A percentile compares a stretch with the other conserved stretches of the same genome.
Evolutionary conservation across 179 eudicot genomes (phyloP).

Genomic region (Amaranthus tricolor): DNA sequence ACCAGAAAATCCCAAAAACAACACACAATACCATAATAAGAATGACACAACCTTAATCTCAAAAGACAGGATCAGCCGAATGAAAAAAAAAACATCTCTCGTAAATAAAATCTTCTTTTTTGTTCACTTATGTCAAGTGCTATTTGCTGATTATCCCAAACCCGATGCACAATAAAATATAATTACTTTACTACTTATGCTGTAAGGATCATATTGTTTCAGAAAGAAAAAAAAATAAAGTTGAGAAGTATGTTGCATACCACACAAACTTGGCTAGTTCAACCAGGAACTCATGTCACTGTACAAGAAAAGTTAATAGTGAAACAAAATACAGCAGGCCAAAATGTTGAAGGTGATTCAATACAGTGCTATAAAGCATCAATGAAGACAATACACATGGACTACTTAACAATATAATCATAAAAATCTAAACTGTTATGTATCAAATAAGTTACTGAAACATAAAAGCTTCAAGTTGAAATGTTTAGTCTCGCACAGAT

Average conservation of each 20-base stretch:
- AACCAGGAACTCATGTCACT: background rate
- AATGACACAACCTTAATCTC: no score
- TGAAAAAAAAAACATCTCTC: no score
- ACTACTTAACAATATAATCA: background rate
- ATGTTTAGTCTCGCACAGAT: conserved; percentile 3
- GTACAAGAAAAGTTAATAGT: background rate
- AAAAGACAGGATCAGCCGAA: no score
- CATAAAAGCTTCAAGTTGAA: background rate
- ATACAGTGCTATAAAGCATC: background rate
- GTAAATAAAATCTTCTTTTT: no score
- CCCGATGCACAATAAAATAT: no score
- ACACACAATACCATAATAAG: no score
- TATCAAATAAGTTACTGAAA: background rate
- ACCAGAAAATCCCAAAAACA: no score
- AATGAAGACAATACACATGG: background rate
- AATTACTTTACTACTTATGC: background rate
- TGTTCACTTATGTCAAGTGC: no score
- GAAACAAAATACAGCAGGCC: background rate
- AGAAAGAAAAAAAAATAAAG: background rate
- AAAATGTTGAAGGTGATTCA: background rate
- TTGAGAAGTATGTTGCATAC: background rate
- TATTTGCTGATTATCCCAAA: no score
- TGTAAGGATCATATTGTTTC: background rate
- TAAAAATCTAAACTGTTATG: background rate
- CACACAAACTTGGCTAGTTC: background rate